Evolutionary conservation across 768 basidiomycete genomes (phyloP), one percentile per base, ranked within the genome.

Genomic region (Panaeolus cyanescens): DNA sequence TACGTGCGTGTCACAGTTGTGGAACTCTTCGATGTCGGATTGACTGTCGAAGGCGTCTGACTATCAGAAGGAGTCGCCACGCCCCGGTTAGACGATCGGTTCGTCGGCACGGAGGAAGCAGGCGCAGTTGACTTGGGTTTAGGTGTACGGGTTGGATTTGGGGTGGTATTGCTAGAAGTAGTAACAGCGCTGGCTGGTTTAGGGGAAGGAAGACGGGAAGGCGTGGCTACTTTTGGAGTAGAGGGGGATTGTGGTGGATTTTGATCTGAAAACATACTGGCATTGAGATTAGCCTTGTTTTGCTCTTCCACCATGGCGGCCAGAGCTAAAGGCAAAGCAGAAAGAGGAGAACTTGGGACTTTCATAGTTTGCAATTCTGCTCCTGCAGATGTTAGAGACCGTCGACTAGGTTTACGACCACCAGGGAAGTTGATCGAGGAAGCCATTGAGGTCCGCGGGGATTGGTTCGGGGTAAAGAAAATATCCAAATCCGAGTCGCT

Each of bases 381-480:
- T 25, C 39, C 53, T 31, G 22, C 59, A 13, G 45, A 50, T 4
- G 45, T 72, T 59, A 67, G 61, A 28, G 64, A 74, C 54, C 58
- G 66, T 34, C 65, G 69, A 55, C 70, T 74, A n/a, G 67, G 65
- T 60, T 68, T 69, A 28, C 73, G 62, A 7, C 64, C 58, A 3
- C 64, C 50, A 40, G 71, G 65, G 62, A 70, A 68, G 57, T 71
- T 70, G 59, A 72, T 67, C 1, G 74, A 69, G 6, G 81, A 77
- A 10, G 74, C 72, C 68, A 81, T 75, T 5, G 85, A 85, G 3
- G 80, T 75, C 32, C 81, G 75, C 17, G 86, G 86, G 5, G 85
- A 83, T 12, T 83, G 75, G 61, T 78, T 75, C 17, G 88, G 87
- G 1, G 88, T 91, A 70, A 85, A 91, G 72, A 87, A 91, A 25